Base-by-base conservation (phyloP, 192 early-diverging fungal genomes). In the Linnemannia hyalina region DNA sequence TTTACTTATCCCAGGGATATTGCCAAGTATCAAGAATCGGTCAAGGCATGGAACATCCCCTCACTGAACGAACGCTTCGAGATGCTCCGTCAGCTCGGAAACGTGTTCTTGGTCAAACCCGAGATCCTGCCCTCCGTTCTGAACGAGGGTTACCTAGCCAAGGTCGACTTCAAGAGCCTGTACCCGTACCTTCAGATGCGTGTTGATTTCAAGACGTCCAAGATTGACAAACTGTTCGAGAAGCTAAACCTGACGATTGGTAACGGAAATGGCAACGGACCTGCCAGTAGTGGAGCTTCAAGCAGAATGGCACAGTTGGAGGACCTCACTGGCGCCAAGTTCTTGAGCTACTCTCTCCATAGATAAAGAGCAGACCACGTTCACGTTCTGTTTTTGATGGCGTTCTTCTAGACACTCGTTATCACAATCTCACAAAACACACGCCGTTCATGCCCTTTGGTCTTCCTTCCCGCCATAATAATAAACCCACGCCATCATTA, bases 101-200 rank as follows among this genome's bases (percentile, higher is more conserved):
- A 97, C 76, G 92, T 99, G 4, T 99, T 97, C 81, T 87, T 98
- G 40, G 97, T 97, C 29, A 96, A 96, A 83, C 96, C 98, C 29
- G 95, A 97, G 73, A 97, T 96, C 68, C 89, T 99, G 35, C 94
- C 95, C 80, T 95, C 96, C 22, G 92, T 99, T 41, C 89, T 99
- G 47, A 94, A 94, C 42, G 97, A 98, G 78, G 97, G 97, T 5
- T 91, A 95, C 55, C 90, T 99, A 38, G 93, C 95, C 41, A 93
- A 94, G 46, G 91, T 97, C 40, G 97, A 97, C 55, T 88, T 93
- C n/a, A 88, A 90, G 65, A 91, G 93, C 15, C 83, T 99, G n/a
- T 93, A 94, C 75, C 95, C 95, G n/a, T 98, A 96, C 85, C 91
- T 99, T 49, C 92, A 93, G 79, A 95, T 94, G 91, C 93, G 98